These are phyloP conservation scores for Cucumis sativus DNA, from an alignment of 306 rosid genomes.

Conservation along the genomic window DNA sequence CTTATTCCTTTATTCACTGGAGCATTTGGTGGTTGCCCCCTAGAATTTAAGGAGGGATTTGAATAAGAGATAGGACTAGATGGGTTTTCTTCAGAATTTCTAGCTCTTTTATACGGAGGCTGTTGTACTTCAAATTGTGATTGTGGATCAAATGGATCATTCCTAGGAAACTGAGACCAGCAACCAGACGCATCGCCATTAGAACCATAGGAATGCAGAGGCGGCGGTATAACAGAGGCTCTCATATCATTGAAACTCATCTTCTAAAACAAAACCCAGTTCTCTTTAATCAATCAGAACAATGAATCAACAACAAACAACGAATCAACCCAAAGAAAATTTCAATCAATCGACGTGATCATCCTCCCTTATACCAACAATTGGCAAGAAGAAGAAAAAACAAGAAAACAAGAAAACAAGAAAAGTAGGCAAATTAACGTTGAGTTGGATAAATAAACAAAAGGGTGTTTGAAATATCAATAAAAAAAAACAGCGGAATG, in stretches of 20 bases:
- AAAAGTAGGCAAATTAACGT: not conserved
- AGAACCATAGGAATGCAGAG: conserved; percentile 18
- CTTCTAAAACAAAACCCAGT: conserved; percentile 4
- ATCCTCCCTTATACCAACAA: not conserved
- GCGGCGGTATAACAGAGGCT: conserved; percentile 27
- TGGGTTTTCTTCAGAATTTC: conserved; percentile 37
- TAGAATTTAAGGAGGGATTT: conserved; percentile 16
- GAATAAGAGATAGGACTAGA: conserved; percentile 15
- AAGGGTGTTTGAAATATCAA: not conserved
- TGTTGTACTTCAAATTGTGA: conserved; percentile 26
- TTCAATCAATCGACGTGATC: not conserved
- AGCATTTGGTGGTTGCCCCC: conserved; percentile 24
- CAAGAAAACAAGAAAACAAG: not conserved
- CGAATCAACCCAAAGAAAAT: not conserved
- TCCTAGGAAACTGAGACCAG: conserved; percentile 43
- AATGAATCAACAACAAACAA: not conserved
- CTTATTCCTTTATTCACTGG: conserved; percentile 37
- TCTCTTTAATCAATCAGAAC: not conserved
- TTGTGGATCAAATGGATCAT: conserved; percentile 27
- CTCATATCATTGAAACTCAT: conserved; percentile 52
- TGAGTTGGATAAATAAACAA: not conserved
- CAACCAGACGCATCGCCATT: conserved; percentile 42
- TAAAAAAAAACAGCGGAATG: not conserved
- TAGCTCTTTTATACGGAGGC: conserved; percentile 44
- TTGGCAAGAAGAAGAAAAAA: not conserved